Conservation (phyloP, 306 rosid species). For the Quercus engelmannii region DNA sequence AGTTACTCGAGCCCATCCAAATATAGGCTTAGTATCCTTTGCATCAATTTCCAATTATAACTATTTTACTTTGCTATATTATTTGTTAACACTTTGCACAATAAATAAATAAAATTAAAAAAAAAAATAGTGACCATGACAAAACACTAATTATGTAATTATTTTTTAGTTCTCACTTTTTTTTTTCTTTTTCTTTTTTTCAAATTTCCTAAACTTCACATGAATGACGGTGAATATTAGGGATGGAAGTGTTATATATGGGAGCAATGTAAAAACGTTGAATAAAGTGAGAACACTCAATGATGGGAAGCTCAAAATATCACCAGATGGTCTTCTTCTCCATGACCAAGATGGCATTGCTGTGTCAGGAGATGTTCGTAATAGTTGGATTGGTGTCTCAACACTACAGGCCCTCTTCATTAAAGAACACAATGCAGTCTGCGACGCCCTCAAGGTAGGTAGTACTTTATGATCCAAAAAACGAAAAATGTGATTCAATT, state of each 20-base stretch:
- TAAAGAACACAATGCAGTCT: slow-evolving; percentile 53
- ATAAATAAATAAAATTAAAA: no score
- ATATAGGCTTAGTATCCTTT: no score
- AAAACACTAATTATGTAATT: neutral
- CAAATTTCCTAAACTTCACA: no score
- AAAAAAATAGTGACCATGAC: no score
- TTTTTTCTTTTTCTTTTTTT: neutral
- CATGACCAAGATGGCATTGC: slow-evolving; percentile 48
- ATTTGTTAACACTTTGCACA: no score
- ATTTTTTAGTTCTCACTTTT: neutral
- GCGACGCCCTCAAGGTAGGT: slow-evolving; percentile 52
- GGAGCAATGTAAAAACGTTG: slow-evolving; percentile 39
- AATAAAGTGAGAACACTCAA: slow-evolving; percentile 38
- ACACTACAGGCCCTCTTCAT: slow-evolving; percentile 52
- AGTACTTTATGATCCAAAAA: neutral
- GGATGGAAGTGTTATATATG: slow-evolving; percentile 64
- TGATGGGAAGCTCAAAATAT: slow-evolving; percentile 58
- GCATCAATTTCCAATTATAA: no score
- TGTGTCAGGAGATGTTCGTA: slow-evolving; percentile 44
- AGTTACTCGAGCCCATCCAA: no score
- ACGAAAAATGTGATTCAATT: no score
- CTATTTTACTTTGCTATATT: no score
- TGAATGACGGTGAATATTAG: slow-evolving; percentile 3
- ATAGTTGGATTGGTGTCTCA: slow-evolving; percentile 68
- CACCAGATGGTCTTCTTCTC: slow-evolving; percentile 35